A percentile compares a stretch with the other conserved stretches of the same genome.
These are phyloP conservation scores for Chrysoporthe austroafricana DNA, from an alignment of 2,329 filamentous ascomycete genomes.

Conservation along the genomic window DNA sequence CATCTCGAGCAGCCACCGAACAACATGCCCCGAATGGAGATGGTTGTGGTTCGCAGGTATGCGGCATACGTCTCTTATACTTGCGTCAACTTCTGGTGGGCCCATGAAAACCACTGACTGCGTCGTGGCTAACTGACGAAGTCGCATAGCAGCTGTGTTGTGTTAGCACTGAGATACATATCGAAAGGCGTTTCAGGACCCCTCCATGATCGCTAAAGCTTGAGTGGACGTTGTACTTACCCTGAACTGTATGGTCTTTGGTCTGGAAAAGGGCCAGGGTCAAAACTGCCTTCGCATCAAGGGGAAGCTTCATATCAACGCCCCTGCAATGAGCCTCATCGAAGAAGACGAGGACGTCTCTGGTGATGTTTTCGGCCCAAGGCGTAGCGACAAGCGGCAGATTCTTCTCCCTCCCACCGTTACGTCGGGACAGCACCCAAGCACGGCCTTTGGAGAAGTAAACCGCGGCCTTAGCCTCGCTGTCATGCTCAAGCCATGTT, in stretches of 20 bases:
- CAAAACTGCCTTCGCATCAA: constrained; percentile 51
- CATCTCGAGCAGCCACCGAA: constrained; percentile 67
- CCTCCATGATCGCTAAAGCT: no score
- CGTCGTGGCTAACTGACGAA: constrained; percentile 59
- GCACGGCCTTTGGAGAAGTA: constrained; percentile 46
- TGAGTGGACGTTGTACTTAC: constrained; percentile 36
- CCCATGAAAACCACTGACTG: constrained; percentile 61
- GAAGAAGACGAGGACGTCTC: constrained; percentile 58
- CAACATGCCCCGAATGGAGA: constrained; percentile 45
- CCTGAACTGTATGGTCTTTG: constrained; percentile 66
- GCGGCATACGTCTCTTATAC: constrained; percentile 53
- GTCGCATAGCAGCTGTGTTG: constrained; percentile 62
- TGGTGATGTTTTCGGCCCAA: constrained; percentile 55
- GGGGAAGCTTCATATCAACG: constrained; percentile 61
- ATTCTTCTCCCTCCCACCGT: constrained; percentile 33
- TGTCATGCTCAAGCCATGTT: constrained; percentile 54
- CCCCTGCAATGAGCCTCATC: constrained; percentile 66
- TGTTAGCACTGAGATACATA: no score
- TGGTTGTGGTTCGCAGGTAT: constrained; percentile 33
- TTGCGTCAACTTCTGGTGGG: constrained; percentile 64
- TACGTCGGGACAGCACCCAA: constrained; percentile 34
- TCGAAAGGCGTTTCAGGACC: no score
- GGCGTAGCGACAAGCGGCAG: constrained; percentile 56
- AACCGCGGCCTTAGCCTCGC: constrained; percentile 51
- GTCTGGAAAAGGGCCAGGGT: constrained; percentile 61